These are phyloP conservation scores for Allantophomopsis lycopodina DNA, from an alignment of 2,329 filamentous ascomycete genomes.

Conservation along the genomic window DNA sequence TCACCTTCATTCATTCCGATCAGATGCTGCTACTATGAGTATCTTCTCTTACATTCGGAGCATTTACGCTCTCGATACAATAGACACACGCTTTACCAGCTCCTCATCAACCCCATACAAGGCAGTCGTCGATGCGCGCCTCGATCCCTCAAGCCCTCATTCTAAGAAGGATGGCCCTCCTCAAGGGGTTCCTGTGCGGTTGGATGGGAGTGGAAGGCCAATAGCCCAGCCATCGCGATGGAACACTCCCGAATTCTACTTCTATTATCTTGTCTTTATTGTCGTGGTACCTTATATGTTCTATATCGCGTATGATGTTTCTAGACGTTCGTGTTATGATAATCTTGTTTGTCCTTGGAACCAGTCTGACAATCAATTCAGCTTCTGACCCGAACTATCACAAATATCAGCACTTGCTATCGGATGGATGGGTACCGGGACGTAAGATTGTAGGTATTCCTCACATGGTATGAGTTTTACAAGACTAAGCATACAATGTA, in stretches of 20 bases:
- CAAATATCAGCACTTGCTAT: constrained; percentile 58
- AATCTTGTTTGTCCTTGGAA: not conserved
- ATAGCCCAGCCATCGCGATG: constrained; percentile 57
- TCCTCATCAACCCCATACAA: constrained; percentile 56
- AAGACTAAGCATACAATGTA: not conserved
- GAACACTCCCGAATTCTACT: constrained; percentile 72
- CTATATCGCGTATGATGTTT: constrained; percentile 77
- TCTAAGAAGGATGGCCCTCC: constrained; percentile 14
- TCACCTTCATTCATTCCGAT: not conserved
- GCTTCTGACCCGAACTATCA: constrained; percentile 70
- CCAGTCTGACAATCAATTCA: constrained; percentile 21
- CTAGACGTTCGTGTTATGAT: constrained; percentile 46
- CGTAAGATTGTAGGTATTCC: constrained; percentile 60
- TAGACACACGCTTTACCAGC: constrained; percentile 60
- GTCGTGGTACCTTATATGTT: constrained; percentile 73
- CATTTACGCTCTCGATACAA: constrained; percentile 53
- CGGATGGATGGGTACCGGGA: constrained; percentile 81
- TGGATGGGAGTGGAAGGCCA: constrained; percentile 26
- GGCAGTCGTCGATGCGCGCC: constrained; percentile 35
- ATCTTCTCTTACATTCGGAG: constrained; percentile 26
- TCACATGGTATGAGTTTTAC: not conserved
- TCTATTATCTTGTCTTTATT: constrained; percentile 62
- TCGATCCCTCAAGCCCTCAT: constrained; percentile 23
- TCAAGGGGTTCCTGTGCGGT: constrained; percentile 14
- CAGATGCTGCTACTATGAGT: constrained; percentile 9